Base-by-base conservation (phyloP, 148 eudicot genomes). In the Cornus kousa region DNA sequence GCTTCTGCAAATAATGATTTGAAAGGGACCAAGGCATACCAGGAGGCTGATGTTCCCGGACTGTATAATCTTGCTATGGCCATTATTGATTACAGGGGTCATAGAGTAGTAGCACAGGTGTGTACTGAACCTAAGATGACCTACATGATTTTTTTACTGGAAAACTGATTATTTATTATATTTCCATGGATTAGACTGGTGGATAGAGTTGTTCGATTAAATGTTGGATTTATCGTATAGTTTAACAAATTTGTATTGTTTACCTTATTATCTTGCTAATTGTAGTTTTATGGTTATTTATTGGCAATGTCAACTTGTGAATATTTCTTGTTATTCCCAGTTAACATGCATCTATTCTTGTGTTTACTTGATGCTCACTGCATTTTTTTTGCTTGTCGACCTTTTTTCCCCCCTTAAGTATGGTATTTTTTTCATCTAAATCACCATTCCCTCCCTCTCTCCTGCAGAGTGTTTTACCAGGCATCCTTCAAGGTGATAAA, bases 51-150 rank as follows among this genome's bases (percentile, higher is more conserved):
- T 87, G 93, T 94, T 75, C 87, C 95, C 55, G 99, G 98, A 73
- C 83, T 97, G 23, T 97, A 97, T 85, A 97, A 91, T 90, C 97
- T 97, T 74, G 98, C 99, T 33, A 97, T 97, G 99, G 96, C 99
- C 75, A 94, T 97, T 37, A 90, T 97, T 74, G 99, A 97, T 80
- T 97, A 97, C 75, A 89, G 96, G 84, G 99, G 99, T 78, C 97
- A 94, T 66, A 87, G 99, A 83, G 98, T 94, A 50, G 99, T 97
- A 68, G 98, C 99, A 81, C 99, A 97, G 98, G 99, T 97, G 82
- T 81, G 86, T 81, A 68, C 13, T 75, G 57, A 17, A 50, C n/a
- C 24, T 70, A 31, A 46, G 13, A 68, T 74, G 6, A 46, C 31
- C 62, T 70, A 67, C n/a, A 53, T 62, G 66, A 62, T 62, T 13